Base-by-base conservation (phyloP, 2,329 filamentous ascomycete species). In the Oidium heveae region DNA sequence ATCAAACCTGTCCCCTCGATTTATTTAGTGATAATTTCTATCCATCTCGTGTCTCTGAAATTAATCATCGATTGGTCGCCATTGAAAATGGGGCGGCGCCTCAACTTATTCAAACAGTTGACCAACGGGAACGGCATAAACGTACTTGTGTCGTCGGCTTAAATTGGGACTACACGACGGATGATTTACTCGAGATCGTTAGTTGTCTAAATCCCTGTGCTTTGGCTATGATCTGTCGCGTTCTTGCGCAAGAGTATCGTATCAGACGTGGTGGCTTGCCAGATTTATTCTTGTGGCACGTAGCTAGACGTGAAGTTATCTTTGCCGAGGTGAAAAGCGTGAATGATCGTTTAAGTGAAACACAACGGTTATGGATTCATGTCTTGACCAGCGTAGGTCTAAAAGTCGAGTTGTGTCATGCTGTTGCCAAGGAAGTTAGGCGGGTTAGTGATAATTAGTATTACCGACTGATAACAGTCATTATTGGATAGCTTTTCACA, bases 281-380 rank as follows among this genome's bases (percentile, higher is more conserved):
- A 3, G 91, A 98, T 71, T 69, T 98, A 58, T 84, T 98, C 59
- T 73, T 98, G 2, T 98, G 91, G 91, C 62, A 64, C 55, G 53
- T 54, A 22, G 58, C 58, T 54, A 61, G 61, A 55, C 59, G 59
- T 52, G 58, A 58, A 37, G 58, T 64, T 43, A 37, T 60, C 46
- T 65, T 65, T 53, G 59, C 57, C 55, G 58, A 59, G 54, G 62
- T 64, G 58, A 62, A 64, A 64, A 60, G 70, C 60, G 81, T 80
- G 65, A 95, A 94, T 67, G 91, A 98, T 72, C 79, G 87, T 41
- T 71, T 98, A 63, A 96, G 89, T 67, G 91, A 98, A 70, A 94
- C 88, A 18, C 91, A 98, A 70, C 73, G 91, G 61, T 74, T 98
- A 60, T 98, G 91, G 91, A 94, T 96, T 62, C 86, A 96, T 71